Conservation (phyloP, 768 basidiomycete species). For the Naematelia aurantialba region DNA sequence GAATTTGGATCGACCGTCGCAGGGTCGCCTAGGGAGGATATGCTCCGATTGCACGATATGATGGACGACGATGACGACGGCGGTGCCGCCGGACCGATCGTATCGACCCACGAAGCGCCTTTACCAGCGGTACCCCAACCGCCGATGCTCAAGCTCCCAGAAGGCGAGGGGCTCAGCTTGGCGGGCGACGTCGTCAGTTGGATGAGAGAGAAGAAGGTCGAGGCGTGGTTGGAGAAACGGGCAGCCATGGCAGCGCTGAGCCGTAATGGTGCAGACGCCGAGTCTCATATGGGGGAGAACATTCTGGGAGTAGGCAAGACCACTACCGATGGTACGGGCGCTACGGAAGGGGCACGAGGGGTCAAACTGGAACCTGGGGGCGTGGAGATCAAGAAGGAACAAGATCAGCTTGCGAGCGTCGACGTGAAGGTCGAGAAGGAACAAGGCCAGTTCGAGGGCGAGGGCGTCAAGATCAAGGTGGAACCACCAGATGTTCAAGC, state of each 20-base stretch:
- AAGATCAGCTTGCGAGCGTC: background rate
- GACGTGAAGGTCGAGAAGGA: slow-evolving; percentile 6
- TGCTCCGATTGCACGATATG: slow-evolving; percentile 13
- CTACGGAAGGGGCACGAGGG: background rate
- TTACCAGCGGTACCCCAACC: slow-evolving; percentile 40
- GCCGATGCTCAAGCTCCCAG: slow-evolving; percentile 29
- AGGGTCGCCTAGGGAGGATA: slow-evolving; percentile 17
- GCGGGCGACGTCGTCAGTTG: slow-evolving; percentile 48
- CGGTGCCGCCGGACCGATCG: slow-evolving; percentile 25
- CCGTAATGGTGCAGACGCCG: background rate
- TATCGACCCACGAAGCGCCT: slow-evolving; percentile 40
- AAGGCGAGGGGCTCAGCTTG: slow-evolving; percentile 34
- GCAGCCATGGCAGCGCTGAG: background rate
- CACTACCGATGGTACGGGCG: background rate
- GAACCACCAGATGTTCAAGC: no score
- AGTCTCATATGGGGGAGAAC: slow-evolving; percentile 9
- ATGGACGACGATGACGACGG: slow-evolving; percentile 37
- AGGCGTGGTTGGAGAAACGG: slow-evolving; percentile 32
- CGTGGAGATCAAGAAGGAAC: background rate
- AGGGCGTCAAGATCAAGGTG: background rate
- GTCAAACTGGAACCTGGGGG: background rate
- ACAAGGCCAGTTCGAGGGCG: slow-evolving; percentile 1
- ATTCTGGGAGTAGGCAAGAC: background rate
- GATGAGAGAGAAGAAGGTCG: slow-evolving; percentile 44
- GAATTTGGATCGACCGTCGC: slow-evolving; percentile 20